Conservation (phyloP, 176 grass and related monocot genomes). For the Carex myosuroides region DNA sequence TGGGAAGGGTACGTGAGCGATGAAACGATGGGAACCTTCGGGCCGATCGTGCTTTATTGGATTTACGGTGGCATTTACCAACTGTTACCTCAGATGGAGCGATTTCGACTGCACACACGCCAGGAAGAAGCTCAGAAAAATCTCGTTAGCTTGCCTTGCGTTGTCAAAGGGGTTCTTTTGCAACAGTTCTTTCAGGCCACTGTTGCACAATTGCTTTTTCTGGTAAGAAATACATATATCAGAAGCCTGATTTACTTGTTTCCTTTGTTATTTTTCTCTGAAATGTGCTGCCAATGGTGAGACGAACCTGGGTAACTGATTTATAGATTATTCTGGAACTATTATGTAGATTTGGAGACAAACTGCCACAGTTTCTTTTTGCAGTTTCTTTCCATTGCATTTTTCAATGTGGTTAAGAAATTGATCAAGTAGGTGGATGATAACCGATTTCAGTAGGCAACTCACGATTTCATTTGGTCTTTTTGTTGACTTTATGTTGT, state of each 20-base stretch:
- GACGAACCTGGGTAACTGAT: background rate
- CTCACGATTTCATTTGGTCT: background rate
- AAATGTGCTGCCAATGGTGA: background rate
- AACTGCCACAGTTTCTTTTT: background rate
- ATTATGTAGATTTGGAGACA: background rate
- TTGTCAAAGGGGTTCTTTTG: conserved; percentile 61
- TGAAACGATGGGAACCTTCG: conserved; percentile 85
- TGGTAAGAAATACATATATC: conserved; percentile 32
- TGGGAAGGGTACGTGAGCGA: conserved; percentile 81
- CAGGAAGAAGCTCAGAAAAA: conserved; percentile 75
- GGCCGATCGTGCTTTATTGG: conserved; percentile 83
- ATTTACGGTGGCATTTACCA: conserved; percentile 69
- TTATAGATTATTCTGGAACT: background rate
- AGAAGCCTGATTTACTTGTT: background rate
- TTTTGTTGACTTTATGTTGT: background rate
- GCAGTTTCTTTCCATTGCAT: background rate
- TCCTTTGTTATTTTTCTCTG: conserved; percentile 1
- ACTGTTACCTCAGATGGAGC: conserved; percentile 52
- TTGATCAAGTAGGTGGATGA: background rate
- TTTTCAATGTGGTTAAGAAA: background rate
- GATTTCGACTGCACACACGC: conserved; percentile 63
- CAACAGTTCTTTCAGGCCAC: conserved; percentile 76
- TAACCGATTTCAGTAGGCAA: background rate
- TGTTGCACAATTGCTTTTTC: conserved; percentile 67
- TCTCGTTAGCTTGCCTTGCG: conserved; percentile 41